Evolutionary conservation across 371 early-diverging fungal genomes (phyloP), one percentile per base, ranked within the genome.

Genomic region (Mortierella sp.): DNA sequence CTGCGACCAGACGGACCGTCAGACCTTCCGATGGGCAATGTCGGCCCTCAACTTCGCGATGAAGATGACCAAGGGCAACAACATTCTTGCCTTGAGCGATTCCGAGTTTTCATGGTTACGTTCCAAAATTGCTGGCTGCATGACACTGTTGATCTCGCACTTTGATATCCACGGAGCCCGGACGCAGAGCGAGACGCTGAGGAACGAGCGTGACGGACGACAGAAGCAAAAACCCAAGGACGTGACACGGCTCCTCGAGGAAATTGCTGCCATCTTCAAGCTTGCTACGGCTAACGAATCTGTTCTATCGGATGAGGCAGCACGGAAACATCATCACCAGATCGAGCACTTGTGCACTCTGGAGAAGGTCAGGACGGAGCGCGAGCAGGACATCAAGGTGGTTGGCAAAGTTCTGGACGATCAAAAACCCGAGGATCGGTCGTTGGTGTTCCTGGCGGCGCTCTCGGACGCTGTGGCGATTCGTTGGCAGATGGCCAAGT

Each of bases 21-120:
- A 95, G 81, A 97, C 97, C 0, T 96, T 96, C 89, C 92, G 96
- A 34, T 97, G 97, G 97, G 95, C 95, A 6, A 95, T 97, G 55
- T 90, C 93, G 68, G 97, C 97, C 1, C 91, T 97, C 2, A 96
- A 97, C 82, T 96, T 96, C 84, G 95, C 96, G 3, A 95, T 96
- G 93, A 87, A 92, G 26, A 93, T 95, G 89, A 95, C 95, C 72
- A 91, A 94, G n/a, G 95, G 95, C 68, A 92, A 92, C 74, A 93
- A 94, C 44, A 93, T 97, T 60, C 90, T 94, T 7, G 91, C 93
- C 6, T 84, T 95, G 79, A 90, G 87, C 9, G 95, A 95, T 71
- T 83, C 87, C 11, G 96, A 96, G 63, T 97, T 96, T 84, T 89
- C 89, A 4, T 90, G 91, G 70, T 79, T 97, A 26, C 95, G 94